Percentiles rank a stretch among this genome's conserved stretches.
phyloP scores from a whole-genome alignment of 73 alveolate species.

The Durusdinium trenchii region DNA sequence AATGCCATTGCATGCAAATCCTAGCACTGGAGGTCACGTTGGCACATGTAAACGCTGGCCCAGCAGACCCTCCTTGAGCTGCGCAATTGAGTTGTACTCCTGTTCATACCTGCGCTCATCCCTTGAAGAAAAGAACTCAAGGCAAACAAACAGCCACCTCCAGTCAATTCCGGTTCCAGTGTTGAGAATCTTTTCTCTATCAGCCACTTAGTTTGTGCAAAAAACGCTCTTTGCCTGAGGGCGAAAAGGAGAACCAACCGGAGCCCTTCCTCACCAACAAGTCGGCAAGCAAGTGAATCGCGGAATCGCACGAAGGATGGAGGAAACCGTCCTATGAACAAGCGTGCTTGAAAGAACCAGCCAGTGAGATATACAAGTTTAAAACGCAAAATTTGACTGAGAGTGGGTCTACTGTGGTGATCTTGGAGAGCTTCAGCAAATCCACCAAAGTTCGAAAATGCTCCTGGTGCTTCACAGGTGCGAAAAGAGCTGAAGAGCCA shows the following conservation, averaged over 20 bases:
- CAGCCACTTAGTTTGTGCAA: background rate
- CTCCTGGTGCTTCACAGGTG: conserved; percentile 94
- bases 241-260: conserved; percentile 98
- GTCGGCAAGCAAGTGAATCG: background rate
- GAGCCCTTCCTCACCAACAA: conserved; percentile 97
- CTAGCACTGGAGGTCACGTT: background rate
- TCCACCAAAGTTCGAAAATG: conserved; percentile 73
- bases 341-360: too few relatives aligned
- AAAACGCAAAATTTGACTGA: background rate
- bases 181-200: too few relatives aligned
- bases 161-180: too few relatives aligned
- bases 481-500: too few relatives aligned
- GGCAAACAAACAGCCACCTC: background rate
- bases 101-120: conserved; percentile 81
- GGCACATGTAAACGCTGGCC: too few relatives aligned
- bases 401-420: conserved; percentile 25
- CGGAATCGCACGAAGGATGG: too few relatives aligned
- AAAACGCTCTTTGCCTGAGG: conserved; percentile 90
- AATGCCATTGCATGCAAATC: background rate
- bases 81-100: conserved; percentile 88
- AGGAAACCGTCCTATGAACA: too few relatives aligned
- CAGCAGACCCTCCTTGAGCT: conserved; percentile 16
- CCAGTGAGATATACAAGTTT: too few relatives aligned
- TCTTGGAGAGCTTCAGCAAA: conserved; percentile 48
- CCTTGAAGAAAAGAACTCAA: background rate